phyloP scores from a whole-genome alignment of 495 filamentous ascomycete species.

The Podospora appendiculata region DNA sequence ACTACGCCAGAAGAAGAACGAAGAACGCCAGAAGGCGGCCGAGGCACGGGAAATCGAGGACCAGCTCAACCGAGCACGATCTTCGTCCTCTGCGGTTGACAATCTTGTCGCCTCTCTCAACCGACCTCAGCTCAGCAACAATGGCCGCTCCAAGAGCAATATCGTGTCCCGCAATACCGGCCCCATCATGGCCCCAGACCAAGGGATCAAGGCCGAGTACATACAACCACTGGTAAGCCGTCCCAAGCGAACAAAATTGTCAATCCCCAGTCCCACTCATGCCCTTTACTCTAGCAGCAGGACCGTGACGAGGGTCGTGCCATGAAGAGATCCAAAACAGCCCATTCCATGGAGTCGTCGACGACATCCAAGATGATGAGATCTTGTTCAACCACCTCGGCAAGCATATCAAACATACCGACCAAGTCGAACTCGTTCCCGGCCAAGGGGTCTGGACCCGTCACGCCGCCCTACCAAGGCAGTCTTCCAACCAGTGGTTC shows the following conservation, averaged over 20 bases:
- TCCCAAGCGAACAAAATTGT: background rate
- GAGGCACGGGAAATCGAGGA: conserved; percentile 10
- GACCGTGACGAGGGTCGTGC: conserved; percentile 17
- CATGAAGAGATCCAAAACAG: conserved; percentile 27
- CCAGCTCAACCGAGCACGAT: conserved; percentile 14
- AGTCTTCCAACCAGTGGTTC: background rate
- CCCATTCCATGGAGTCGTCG: conserved; percentile 9
- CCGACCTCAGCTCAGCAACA: conserved; percentile 11
- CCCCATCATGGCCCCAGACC: background rate
- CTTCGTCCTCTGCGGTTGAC: conserved; percentile 13
- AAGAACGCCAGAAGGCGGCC: conserved; percentile 9
- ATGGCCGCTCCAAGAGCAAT: conserved; percentile 24
- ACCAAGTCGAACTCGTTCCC: conserved; percentile 3
- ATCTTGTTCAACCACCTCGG: conserved; percentile 17
- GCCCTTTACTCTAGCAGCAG: background rate
- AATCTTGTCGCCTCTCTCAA: conserved; percentile 23
- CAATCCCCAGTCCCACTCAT: conserved; percentile 4
- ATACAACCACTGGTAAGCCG: conserved; percentile 13
- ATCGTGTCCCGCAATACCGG: conserved; percentile 24
- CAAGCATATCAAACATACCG: background rate
- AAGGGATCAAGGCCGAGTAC: conserved; percentile 2
- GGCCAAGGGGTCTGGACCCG: conserved; percentile 1
- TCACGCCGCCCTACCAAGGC: conserved; percentile 4
- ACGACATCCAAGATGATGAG: conserved; percentile 19
- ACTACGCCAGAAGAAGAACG: conserved; percentile 10